Conservation (phyloP, 2,329 filamentous ascomycete species). For the Cephalotrichum gorgonifer region DNA sequence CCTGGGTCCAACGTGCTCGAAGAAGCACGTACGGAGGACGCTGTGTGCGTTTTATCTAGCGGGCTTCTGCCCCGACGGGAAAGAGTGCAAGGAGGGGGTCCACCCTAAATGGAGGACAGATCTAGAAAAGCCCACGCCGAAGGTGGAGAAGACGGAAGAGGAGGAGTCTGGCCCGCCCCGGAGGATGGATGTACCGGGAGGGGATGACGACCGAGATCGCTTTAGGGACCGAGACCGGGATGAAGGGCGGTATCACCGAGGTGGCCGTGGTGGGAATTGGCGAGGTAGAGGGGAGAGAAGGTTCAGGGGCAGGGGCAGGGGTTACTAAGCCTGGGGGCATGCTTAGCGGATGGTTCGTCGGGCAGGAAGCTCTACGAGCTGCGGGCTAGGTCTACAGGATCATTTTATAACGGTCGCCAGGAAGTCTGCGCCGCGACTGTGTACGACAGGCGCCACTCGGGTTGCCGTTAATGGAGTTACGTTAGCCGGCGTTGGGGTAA, state of each 20-base stretch:
- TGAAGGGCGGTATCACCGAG: constrained; percentile 15
- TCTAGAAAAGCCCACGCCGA: constrained; percentile 64
- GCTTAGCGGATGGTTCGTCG: background rate
- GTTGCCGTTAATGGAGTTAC: background rate
- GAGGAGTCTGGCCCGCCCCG: constrained; percentile 22
- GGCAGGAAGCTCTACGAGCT: background rate
- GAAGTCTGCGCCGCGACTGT: no score
- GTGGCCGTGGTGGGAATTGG: constrained; percentile 25
- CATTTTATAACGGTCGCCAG: background rate
- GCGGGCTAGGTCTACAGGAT: background rate
- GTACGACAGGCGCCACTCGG: no score
- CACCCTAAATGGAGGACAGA: constrained; percentile 76
- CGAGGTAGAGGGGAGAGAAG: constrained; percentile 18
- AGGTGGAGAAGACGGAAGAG: constrained; percentile 53
- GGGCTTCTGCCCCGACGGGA: constrained; percentile 84
- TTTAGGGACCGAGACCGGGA: constrained; percentile 18
- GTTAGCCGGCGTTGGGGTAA: background rate
- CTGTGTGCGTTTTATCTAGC: constrained; percentile 81
- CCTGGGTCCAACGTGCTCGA: constrained; percentile 74
- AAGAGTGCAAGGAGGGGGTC: constrained; percentile 64
- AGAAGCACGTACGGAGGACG: constrained; percentile 76
- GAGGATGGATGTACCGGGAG: constrained; percentile 17
- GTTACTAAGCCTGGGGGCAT: background rate
- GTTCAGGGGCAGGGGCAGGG: constrained; percentile 14
- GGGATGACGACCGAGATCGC: constrained; percentile 26